These are phyloP conservation scores for Globisporangium spinosum DNA, from an alignment of 352 stramenopile genomes.

Conservation along the genomic window DNA sequence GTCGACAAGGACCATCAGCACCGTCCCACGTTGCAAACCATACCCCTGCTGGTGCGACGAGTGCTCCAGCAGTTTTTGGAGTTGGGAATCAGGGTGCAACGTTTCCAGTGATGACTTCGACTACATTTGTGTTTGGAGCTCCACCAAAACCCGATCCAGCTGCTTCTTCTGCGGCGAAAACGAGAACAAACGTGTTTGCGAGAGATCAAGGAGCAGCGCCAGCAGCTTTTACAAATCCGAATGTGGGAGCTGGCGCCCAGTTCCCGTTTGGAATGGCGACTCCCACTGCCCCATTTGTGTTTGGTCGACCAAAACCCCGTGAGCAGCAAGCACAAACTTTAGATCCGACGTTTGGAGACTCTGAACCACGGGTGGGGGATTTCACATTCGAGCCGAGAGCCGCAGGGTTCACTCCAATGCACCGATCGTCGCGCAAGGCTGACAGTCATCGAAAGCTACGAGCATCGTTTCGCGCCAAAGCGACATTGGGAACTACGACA, in stretches of 20 bases:
- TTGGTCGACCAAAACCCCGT: constrained; percentile 10
- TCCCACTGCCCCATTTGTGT: constrained; percentile 21
- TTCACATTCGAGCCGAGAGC: constrained; percentile 14
- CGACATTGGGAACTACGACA: constrained; percentile 22
- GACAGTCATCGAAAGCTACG: constrained; percentile 18
- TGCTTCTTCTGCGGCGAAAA: neutral
- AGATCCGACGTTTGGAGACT: neutral
- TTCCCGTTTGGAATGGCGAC: constrained; percentile 25
- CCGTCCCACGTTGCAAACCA: neutral
- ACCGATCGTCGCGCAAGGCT: constrained; percentile 1
- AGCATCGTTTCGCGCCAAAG: constrained; percentile 34
- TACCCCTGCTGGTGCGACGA: neutral
- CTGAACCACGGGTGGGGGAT: constrained; percentile 3
- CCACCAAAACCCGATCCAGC: neutral
- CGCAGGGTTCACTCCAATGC: constrained; percentile 2
- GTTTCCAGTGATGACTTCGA: neutral
- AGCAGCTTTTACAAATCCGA: constrained; percentile 10
- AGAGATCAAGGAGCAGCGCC: neutral
- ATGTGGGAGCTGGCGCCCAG: constrained; percentile 15
- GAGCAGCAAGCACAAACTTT: neutral
- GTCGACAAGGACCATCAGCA: neutral
- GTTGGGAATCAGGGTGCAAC: neutral
- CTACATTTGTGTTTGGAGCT: constrained; percentile 14
- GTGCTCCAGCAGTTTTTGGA: neutral
- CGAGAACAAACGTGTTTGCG: neutral